Base-by-base conservation (phyloP, 2,329 filamentous ascomycete genomes). In the Penicillium sp. region DNA sequence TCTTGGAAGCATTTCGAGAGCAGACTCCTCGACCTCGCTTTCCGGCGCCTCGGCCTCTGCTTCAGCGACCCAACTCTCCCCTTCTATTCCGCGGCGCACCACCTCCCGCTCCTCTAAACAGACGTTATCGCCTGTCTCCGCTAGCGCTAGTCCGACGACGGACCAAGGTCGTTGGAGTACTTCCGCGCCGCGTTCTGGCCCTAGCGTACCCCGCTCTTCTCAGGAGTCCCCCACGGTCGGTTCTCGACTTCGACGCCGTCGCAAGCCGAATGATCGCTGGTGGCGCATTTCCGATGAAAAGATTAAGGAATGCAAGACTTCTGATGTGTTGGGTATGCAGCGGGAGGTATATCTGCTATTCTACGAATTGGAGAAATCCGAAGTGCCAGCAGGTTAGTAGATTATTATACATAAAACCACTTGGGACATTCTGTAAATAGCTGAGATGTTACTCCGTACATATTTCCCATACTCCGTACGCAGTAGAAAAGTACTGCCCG, bases 281-380 rank as follows among this genome's bases (percentile, higher is more conserved):
- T 99, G 93, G 93, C 83, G 93, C 30, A 95, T 99, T 58, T 96
- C 91, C 57, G 93, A 99, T 67, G 93, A 99, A 58, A 95, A 95
- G 71, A 83, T 97, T 62, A 93, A 92, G 66, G 92, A 97, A 71
- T 87, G 89, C 58, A 95, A 91, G 75, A 97, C 91, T 5, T 82
- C 80, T 46, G 93, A 99, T 60, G 89, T 99, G 6, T 70, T 99
- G 50, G 83, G 84, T 7, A 95, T 96, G 90, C 90, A 96, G 72
- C 86, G 86, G 62, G 93, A 99, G 71, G 92, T 97, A 0, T 99
- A 99, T 69, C 75, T 99, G 66, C 72, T 99, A 43, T 99, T 99
- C 69, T 99, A 99, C 71, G 92, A 97, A 75, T 74, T 95, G 61
- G 87, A 92, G 56, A 77, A 76, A 59, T 61, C 64, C 22, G 52